Percentiles rank a stretch among this genome's conserved stretches.
These are phyloP conservation scores for Cyclanthera cordifolia DNA, from an alignment of 306 rosid species.

Conservation along the genomic window DNA sequence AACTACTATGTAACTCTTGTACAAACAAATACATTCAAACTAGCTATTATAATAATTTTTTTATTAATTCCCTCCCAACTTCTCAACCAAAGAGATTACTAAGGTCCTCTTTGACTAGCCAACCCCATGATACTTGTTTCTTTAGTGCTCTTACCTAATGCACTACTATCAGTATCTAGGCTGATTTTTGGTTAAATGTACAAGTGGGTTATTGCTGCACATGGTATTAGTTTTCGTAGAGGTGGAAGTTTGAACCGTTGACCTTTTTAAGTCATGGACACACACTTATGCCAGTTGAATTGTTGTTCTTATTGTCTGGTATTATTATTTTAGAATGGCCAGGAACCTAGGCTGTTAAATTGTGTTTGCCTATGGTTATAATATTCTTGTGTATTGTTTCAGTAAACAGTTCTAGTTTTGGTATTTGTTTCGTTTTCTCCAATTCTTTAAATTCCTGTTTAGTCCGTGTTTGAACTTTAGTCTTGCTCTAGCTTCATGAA, in stretches of 20 bases:
- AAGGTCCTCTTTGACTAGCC: too few species aligned
- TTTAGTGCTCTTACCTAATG: neutral
- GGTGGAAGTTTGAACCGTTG: too few species aligned
- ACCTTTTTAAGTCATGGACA: too few species aligned
- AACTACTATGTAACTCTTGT: too few species aligned
- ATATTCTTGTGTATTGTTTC: neutral
- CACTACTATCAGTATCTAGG: neutral
- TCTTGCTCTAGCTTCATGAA: neutral
- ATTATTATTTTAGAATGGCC: too few species aligned
- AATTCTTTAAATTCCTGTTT: neutral
- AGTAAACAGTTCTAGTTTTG: neutral
- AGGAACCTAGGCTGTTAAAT: neutral
- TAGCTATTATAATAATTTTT: too few species aligned
- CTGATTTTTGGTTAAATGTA: neutral
- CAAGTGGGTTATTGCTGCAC: neutral
- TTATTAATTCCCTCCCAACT: too few species aligned
- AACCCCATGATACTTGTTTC: neutral
- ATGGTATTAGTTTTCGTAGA: too few species aligned
- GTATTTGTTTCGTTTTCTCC: neutral
- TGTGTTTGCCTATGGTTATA: neutral
- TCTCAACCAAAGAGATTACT: too few species aligned
- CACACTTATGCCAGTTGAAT: too few species aligned
- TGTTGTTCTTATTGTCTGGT: too few species aligned
- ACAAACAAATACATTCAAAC: too few species aligned
- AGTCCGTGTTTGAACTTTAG: neutral